phyloP scores from a whole-genome alignment of 495 filamentous ascomycete genomes.

The Astrothelium subdiscretum region DNA sequence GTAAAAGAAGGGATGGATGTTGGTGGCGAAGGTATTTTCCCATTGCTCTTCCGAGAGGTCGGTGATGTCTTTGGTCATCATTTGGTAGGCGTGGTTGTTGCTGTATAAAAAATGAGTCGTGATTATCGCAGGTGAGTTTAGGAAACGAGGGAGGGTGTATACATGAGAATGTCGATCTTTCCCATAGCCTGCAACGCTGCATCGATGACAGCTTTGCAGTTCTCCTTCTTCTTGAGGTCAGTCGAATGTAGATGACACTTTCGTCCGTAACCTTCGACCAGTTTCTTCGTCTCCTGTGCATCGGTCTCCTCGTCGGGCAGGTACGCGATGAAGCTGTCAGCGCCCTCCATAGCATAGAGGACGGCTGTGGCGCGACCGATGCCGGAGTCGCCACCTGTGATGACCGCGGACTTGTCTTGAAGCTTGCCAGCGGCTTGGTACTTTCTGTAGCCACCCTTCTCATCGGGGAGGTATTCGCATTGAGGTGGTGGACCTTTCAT shows the following conservation, averaged over 20 bases:
- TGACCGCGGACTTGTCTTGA: constrained; percentile 59
- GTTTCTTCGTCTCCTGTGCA: constrained; percentile 58
- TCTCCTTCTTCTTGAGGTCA: constrained; percentile 50
- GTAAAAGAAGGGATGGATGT: constrained; percentile 34
- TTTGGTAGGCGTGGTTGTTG: constrained; percentile 62
- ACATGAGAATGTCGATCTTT: constrained; percentile 55
- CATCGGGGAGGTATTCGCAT: constrained; percentile 56
- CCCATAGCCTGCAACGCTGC: constrained; percentile 52
- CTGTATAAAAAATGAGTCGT: constrained; percentile 19
- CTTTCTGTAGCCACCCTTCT: constrained; percentile 56
- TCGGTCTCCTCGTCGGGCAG: constrained; percentile 67
- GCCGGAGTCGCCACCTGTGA: constrained; percentile 74
- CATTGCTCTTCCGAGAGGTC: constrained; percentile 74
- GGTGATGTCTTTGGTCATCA: constrained; percentile 59
- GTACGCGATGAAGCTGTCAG: constrained; percentile 62
- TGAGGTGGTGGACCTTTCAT: constrained; percentile 51
- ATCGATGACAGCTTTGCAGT: constrained; percentile 61
- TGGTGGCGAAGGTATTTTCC: constrained; percentile 39
- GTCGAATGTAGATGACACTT: constrained; percentile 48
- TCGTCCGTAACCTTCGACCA: constrained; percentile 52
- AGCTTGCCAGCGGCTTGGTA: constrained; percentile 77
- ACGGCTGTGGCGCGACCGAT: constrained; percentile 72
- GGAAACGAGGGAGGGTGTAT: background rate
- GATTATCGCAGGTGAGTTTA: background rate
- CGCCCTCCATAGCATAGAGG: constrained; percentile 75